Evolutionary conservation across 495 filamentous ascomycete species (phyloP).

Genomic region (Oleoguttula mirabilis): DNA sequence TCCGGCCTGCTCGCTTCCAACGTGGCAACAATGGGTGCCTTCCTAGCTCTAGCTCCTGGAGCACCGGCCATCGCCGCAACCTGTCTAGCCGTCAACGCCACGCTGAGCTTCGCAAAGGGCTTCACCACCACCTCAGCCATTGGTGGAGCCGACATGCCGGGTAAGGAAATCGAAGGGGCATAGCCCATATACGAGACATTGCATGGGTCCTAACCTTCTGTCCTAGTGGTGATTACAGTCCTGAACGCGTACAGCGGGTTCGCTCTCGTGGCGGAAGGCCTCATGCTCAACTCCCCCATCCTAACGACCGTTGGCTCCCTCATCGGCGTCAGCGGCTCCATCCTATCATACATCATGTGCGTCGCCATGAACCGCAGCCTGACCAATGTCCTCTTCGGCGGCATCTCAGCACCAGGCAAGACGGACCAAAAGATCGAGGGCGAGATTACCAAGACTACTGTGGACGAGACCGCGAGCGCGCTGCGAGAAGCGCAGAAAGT

Average conservation of each 20-base stretch:
- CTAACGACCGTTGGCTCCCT: slow-evolving; percentile 67
- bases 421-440: slow-evolving; percentile 63
- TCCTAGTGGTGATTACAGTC: slow-evolving; percentile 74
- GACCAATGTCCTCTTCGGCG: slow-evolving; percentile 70
- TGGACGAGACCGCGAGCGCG: slow-evolving; percentile 63
- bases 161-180: slow-evolving; percentile 23
- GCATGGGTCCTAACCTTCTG: too few relatives aligned
- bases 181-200: slow-evolving; percentile 1
- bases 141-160: slow-evolving; percentile 77
- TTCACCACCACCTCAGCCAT: slow-evolving; percentile 73
- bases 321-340: slow-evolving; percentile 70
- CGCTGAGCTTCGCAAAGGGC: slow-evolving; percentile 67
- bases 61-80: slow-evolving; percentile 60
- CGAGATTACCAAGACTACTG: slow-evolving; percentile 53
- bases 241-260: slow-evolving; percentile 79
- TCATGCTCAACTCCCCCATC: slow-evolving; percentile 76
- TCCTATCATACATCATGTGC: slow-evolving; percentile 73
- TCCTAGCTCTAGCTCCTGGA: slow-evolving; percentile 62
- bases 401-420: slow-evolving; percentile 49
- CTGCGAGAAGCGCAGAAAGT: slow-evolving; percentile 60
- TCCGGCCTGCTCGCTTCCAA: slow-evolving; percentile 57
- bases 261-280: slow-evolving; percentile 67
- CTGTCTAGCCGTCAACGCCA: slow-evolving; percentile 58
- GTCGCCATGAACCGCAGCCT: slow-evolving; percentile 75
- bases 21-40: slow-evolving; percentile 64